phyloP scores from a whole-genome alignment of 805 yeast species.

The Spathaspora girioi region DNA sequence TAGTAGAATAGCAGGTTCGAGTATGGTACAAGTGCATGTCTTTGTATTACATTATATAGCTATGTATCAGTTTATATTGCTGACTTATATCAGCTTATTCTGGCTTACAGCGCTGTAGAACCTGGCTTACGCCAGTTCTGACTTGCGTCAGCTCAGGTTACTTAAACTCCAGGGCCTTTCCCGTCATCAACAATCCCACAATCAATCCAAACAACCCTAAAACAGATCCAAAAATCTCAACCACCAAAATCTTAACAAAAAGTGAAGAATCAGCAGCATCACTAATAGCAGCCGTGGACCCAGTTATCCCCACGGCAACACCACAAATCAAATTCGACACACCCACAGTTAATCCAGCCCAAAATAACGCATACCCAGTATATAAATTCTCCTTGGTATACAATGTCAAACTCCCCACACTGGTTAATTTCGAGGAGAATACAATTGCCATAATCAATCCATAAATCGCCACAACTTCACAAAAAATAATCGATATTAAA shows the following conservation, averaged over 20 bases:
- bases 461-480: constrained; percentile 98
- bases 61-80: background rate
- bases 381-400: constrained; percentile 81
- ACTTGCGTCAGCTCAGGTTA: constrained; percentile 27
- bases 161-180: constrained; percentile 85
- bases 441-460: constrained; percentile 98
- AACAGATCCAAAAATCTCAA: constrained; percentile 96
- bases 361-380: constrained; percentile 92
- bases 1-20: too few species aligned
- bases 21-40: background rate
- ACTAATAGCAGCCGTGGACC: constrained; percentile 96
- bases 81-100: too few species aligned
- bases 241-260: constrained; percentile 92
- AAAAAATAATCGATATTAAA: constrained; percentile 92
- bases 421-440: constrained; percentile 80
- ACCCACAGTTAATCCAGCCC: constrained; percentile 99
- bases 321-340: constrained; percentile 92
- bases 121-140: too few species aligned
- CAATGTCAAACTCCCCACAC: constrained; percentile 60
- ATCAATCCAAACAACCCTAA: constrained; percentile 94
- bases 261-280: constrained; percentile 96
- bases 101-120: too few species aligned
- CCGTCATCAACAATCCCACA: constrained; percentile 96
- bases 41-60: background rate
- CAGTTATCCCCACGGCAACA: constrained; percentile 94